phyloP scores from a whole-genome alignment of 768 basidiomycete genomes.

The Tylopilus subfusipes region DNA sequence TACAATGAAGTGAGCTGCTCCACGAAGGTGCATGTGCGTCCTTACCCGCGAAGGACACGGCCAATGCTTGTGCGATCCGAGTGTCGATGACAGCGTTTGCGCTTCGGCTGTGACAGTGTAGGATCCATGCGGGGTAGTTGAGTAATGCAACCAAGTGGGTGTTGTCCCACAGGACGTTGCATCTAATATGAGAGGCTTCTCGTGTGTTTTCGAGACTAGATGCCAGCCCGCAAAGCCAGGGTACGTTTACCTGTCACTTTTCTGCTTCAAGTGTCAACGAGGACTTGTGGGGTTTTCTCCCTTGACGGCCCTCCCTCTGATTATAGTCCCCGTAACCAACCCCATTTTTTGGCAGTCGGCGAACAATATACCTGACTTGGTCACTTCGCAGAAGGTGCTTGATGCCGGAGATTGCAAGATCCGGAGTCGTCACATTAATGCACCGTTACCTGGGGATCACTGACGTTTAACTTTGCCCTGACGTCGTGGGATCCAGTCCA shows the following conservation, averaged over 20 bases:
- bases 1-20: neutral
- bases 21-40: neutral
- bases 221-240: neutral
- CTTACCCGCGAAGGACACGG: neutral
- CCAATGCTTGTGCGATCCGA: neutral
- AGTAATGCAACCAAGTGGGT: neutral
- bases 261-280: neutral
- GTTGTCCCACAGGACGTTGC: neutral
- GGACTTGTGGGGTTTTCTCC: neutral
- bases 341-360: neutral
- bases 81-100: neutral
- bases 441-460: neutral
- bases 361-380: neutral
- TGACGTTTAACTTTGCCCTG: neutral
- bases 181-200: neutral
- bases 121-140: neutral
- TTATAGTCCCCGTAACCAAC: neutral
- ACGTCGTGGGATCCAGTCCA: conserved; percentile 5
- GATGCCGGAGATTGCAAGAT: neutral
- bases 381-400: conserved; percentile 1
- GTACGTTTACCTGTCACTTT: no score
- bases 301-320: neutral
- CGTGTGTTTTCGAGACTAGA: neutral
- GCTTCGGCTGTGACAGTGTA: neutral
- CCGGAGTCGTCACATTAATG: neutral